Evolutionary conservation across 2,329 filamentous ascomycete genomes (phyloP).

Genomic region (Emydomyces testavorans): DNA sequence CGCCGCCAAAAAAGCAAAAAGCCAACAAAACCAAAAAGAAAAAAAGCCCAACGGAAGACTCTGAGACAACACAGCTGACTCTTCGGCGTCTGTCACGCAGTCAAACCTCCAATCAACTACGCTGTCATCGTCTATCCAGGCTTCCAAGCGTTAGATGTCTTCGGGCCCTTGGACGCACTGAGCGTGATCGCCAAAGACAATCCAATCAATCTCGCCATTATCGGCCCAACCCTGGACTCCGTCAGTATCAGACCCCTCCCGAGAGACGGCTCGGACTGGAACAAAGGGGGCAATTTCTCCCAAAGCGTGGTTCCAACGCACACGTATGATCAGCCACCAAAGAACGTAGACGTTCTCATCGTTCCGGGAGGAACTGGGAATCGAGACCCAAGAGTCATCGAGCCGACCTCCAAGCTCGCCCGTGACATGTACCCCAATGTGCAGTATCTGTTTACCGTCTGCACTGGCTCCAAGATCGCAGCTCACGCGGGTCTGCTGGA

Average conservation of each 20-base stretch:
- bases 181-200: constrained; percentile 23
- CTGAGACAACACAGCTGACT: no score
- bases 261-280: background rate
- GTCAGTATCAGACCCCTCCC: constrained; percentile 23
- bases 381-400: constrained; percentile 22
- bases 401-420: constrained; percentile 39
- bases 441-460: constrained; percentile 51
- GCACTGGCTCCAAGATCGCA: constrained; percentile 51
- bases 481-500: constrained; percentile 51
- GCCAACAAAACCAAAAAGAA: no score
- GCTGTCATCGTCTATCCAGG: constrained; percentile 30
- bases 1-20: no score
- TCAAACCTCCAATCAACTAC: constrained; percentile 12
- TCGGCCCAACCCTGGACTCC: constrained; percentile 25
- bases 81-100: no score
- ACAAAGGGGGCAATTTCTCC: constrained; percentile 21
- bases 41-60: no score
- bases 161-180: constrained; percentile 40
- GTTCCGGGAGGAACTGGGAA: constrained; percentile 52
- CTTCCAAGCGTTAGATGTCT: constrained; percentile 34
- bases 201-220: constrained; percentile 22
- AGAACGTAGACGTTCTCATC: constrained; percentile 50
- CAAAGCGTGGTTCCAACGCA: constrained; percentile 40
- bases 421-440: constrained; percentile 37
- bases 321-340: constrained; percentile 43